Evolutionary conservation across 345 rosid genomes (phyloP), one percentile per base, ranked within the genome.

Genomic region (Pistacia atlantica): DNA sequence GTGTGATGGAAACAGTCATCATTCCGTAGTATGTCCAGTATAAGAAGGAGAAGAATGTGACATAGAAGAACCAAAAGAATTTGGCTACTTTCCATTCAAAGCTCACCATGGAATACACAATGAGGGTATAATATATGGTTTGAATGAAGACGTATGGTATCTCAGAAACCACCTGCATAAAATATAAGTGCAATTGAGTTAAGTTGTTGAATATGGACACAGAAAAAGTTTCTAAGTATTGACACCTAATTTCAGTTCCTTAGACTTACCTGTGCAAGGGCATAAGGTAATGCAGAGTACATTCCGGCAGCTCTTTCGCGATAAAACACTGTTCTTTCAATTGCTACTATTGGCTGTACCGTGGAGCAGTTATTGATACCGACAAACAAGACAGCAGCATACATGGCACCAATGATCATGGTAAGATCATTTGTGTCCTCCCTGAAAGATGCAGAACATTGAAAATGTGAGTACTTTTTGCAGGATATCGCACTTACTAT

Each of bases 1-100:
- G 99, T 0, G 92, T 92, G 64, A 96, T 73, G 69, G 99, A 79
- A 67, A 91, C 97, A 0, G 96, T 81, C 99, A 96, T 93, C 99
- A 93, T 90, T 63, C 98, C 98, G 3, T 96, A 96, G 88, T 91
- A 96, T 59, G 98, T 91, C 90, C 86, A 95, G 97, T 93, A 87
- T 51, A 95, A 93, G 86, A 93, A 93, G 51, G 98, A 87, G 84
- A 91, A 89, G 84, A 96, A 96, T 59, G 88, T 81, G 77, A 93
- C 78, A 60, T 89, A 92, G 88, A 80, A 96, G 83, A 96, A 93
- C 92, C 99, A 90, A 75, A 86, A 84, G 87, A 92, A 90, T 79
- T 95, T 95, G n/a, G 76, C 86, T 4, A 73, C 79, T 25, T 85
- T 89, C 99, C 99, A 96, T 75, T 86, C 80, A 20, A 96, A 96